Base-by-base conservation (phyloP, 768 basidiomycete species). In the Kwoniella dejecticola region DNA sequence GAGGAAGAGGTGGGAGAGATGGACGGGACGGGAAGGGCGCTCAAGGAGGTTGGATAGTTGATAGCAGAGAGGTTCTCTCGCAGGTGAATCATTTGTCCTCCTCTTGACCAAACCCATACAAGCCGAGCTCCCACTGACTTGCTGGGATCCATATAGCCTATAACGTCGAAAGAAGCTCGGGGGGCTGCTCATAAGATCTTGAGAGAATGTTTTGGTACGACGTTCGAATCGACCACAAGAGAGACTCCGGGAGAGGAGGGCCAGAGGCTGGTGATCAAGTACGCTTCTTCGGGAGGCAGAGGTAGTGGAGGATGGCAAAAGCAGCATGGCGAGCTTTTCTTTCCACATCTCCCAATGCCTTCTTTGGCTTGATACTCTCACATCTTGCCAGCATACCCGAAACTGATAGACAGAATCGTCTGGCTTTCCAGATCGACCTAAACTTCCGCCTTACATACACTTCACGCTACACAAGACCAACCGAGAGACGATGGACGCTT, bases 391-490 rank as follows among this genome's bases (percentile, higher is more conserved):
- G n/a, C n/a, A n/a, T n/a, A n/a, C n/a, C n/a, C n/a, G n/a, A n/a
- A n/a, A n/a, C n/a, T n/a, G n/a, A n/a, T n/a, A n/a, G n/a, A n/a
- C n/a, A n/a, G n/a, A n/a, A n/a, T n/a, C n/a, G n/a, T n/a, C n/a
- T n/a, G n/a, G n/a, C n/a, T n/a, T n/a, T n/a, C n/a, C 47, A 66
- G 64, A 66, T 36, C 56, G 42, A 50, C 61, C 57, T 23, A 49
- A 57, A 41, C 69, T 65, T 2, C 80, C 80, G 0, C 89, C 88
- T 0, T 99, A 89, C 75, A 91, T 98, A 65, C 93, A 97, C 74
- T 96, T 98, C 78, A 96, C 91, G 0, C 81, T 99, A 31, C 93
- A 95, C 75, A 99, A 99, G 80, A 90, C 93, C 21, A 99, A 99
- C 75, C 87, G 96, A 44, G 96, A 99, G 74, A 96, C 92, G 2